Evolutionary conservation across 1,284 basidiomycete genomes (phyloP), one percentile per base, ranked within the genome.

Genomic region (Sphaerobolus stellatus): DNA sequence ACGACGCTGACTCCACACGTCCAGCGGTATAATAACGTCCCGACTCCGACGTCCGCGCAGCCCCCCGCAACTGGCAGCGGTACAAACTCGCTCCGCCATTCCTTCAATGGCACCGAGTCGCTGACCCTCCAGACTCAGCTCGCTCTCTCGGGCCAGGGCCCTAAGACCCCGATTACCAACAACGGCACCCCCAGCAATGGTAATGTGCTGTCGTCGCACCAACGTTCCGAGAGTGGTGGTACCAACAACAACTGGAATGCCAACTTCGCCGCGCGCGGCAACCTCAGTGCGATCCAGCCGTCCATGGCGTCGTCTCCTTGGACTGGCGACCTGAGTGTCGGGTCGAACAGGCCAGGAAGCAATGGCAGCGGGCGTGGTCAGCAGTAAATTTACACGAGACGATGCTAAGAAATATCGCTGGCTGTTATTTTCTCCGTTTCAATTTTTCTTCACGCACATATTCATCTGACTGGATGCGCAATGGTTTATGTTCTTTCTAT

Each of bases 61-160:
- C 27, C 28, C 44, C 76, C 58, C 75, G 78, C 62, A 81, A 81
- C 67, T 70, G 75, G 50, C 75, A 28, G 20, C 11, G 31, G 46
- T 18, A 20, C 25, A 16, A 36, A 22, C 5, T 27, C 71, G 49
- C 74, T 81, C 49, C 83, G 84, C 57, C 86, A 88, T 64, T 87
- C 88, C 27, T 82, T 87, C 71, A 86, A 83, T 60, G 85, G 84
- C 46, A 79, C 82, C 29, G 87, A 90, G 56, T 74, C 78, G 81
- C 58, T 65, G 83, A 36, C 78, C 78, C 66, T 80, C 83, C 64
- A 74, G 47, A 67, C 58, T 64, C 69, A 79, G 58, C 78, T 75
- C 59, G 78, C 73, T 57, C 78, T 74, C 11, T 63, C 67, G 20
- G 68, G 65, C 29, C 83, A 80, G 61, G 68, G 54, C 29, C 44